These are phyloP conservation scores for Dendrobium huoshanense DNA, from an alignment of 106 monocot species.

Conservation along the genomic window DNA sequence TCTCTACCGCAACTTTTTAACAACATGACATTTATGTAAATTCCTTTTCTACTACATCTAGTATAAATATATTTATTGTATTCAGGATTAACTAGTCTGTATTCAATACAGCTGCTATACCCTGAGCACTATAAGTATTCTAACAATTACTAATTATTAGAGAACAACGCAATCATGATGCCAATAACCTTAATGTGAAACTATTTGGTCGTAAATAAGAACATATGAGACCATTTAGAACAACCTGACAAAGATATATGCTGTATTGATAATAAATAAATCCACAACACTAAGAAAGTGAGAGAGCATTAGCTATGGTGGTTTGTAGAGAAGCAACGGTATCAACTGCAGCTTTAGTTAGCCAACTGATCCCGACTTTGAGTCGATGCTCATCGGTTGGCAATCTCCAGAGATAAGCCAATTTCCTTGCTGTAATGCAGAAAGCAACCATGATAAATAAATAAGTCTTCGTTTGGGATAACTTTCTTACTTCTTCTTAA, in stretches of 20 bases:
- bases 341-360: constrained; percentile 71
- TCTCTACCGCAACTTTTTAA: too few species aligned
- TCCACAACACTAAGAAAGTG: constrained; percentile 21
- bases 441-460: not conserved
- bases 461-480: not conserved
- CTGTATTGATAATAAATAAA: not conserved
- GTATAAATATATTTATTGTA: too few species aligned
- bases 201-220: not conserved
- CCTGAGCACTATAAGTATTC: too few species aligned
- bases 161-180: not conserved
- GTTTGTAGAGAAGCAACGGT: constrained; percentile 58
- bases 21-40: too few species aligned
- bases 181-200: not conserved
- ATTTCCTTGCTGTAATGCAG: constrained; percentile 67
- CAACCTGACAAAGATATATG: too few species aligned
- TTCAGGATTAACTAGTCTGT: too few species aligned
- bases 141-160: too few species aligned
- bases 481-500: too few species aligned
- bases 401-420: constrained; percentile 67
- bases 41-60: too few species aligned
- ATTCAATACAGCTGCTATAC: too few species aligned
- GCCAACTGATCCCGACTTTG: constrained; percentile 93
- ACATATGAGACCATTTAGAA: too few species aligned
- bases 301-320: constrained; percentile 30
- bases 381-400: constrained; percentile 86